phyloP scores from a whole-genome alignment of 164 flowering plant species.

The Nymphaea colorata region DNA sequence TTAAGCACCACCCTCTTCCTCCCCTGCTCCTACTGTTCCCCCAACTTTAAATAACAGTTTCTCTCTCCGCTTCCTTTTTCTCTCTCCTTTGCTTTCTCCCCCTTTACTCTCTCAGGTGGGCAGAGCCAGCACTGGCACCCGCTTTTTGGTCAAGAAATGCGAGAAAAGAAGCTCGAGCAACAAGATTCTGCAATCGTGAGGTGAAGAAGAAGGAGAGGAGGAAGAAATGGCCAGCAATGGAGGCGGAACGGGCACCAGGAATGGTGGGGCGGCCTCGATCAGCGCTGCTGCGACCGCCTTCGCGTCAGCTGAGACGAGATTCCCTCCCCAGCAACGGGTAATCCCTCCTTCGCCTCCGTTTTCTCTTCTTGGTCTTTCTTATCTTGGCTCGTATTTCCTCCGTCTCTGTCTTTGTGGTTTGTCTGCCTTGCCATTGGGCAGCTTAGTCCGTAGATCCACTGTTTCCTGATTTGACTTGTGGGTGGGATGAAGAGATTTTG shows the following conservation, averaged over 20 bases:
- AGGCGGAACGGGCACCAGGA: slow-evolving; percentile 9
- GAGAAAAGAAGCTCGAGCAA: not conserved
- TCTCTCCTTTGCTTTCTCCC: too few species aligned
- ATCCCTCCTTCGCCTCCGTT: not conserved
- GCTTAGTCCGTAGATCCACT: slow-evolving; percentile 1
- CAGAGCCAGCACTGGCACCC: too few species aligned
- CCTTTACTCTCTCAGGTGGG: too few species aligned
- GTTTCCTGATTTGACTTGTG: not conserved
- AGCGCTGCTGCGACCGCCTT: slow-evolving; percentile 15
- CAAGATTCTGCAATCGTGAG: not conserved
- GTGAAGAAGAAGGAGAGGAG: not conserved
- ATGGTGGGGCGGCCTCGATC: slow-evolving; percentile 16
- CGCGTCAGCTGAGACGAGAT: slow-evolving; percentile 15
- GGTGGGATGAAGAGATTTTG: not conserved
- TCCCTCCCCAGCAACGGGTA: slow-evolving; percentile 15
- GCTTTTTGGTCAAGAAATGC: not conserved
- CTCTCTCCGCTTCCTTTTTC: too few species aligned
- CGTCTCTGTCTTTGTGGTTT: not conserved
- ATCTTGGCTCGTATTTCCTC: not conserved
- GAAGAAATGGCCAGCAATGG: slow-evolving; percentile 17
- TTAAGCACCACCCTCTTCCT: too few species aligned
- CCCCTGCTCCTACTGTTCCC: too few species aligned
- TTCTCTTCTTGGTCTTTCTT: not conserved
- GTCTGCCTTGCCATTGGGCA: not conserved
- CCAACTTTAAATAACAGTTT: too few species aligned